phyloP scores from a whole-genome alignment of 345 rosid genomes.

The Geranium brycei region DNA sequence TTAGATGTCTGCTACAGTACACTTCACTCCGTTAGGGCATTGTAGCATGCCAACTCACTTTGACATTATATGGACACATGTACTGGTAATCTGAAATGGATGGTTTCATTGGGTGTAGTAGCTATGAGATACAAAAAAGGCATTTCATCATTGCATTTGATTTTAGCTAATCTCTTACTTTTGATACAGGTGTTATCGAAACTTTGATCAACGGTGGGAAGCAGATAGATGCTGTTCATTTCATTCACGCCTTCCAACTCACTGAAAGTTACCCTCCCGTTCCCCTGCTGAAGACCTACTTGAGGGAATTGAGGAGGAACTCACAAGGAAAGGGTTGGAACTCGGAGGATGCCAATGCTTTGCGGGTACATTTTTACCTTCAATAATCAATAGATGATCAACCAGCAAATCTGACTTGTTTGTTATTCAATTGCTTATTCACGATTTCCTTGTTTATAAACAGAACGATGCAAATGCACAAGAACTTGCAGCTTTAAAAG shows the following conservation, averaged over 20 bases:
- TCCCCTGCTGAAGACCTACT: constrained; percentile 38
- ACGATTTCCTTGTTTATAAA: not conserved
- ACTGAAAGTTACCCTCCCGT: constrained; percentile 39
- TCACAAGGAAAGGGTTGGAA: constrained; percentile 36
- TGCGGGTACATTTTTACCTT: constrained; percentile 23
- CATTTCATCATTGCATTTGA: not conserved
- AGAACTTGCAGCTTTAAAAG: constrained; percentile 43
- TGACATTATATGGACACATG: too few species aligned
- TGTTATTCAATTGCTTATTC: not conserved
- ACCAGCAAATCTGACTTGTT: not conserved
- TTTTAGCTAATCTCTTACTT: not conserved
- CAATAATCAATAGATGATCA: not conserved
- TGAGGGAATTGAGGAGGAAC: constrained; percentile 43
- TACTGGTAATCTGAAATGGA: too few species aligned
- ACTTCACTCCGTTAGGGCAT: too few species aligned
- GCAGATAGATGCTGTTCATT: constrained; percentile 44
- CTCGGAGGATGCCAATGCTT: constrained; percentile 16
- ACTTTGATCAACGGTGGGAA: constrained; percentile 30
- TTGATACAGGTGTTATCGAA: constrained; percentile 35
- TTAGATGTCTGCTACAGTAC: constrained; percentile 1
- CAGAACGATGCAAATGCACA: constrained; percentile 36
- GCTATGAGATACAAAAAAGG: constrained; percentile 1
- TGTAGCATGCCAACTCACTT: not conserved
- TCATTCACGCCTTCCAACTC: constrained; percentile 45
- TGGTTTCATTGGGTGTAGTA: not conserved